A percentile compares a stretch with the other conserved stretches of the same genome.
phyloP scores from a whole-genome alignment of 192 early-diverging fungal species.

The Gaertneriomyces semiglobifer region DNA sequence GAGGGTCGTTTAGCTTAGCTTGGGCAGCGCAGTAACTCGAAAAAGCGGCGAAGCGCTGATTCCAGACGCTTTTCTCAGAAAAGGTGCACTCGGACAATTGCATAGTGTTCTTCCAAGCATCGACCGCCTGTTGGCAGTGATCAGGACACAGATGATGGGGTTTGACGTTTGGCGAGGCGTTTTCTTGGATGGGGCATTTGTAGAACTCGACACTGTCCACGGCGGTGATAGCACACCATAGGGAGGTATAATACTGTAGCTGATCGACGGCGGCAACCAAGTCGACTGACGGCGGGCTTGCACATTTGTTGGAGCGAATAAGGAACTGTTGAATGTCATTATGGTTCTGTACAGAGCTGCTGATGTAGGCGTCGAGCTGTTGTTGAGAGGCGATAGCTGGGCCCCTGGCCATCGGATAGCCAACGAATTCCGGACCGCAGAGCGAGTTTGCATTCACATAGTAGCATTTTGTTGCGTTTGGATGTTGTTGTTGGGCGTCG shows the following conservation, averaged over 20 bases:
- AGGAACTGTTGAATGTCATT: not conserved
- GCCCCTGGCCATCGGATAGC: not conserved
- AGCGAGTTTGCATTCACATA: not conserved
- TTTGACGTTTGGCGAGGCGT: no score
- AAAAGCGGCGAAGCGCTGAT: no score
- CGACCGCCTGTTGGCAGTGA: no score
- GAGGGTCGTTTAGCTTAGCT: no score
- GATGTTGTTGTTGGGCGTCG: no score
- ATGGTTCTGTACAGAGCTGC: not conserved
- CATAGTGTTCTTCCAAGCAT: no score
- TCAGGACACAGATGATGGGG: no score
- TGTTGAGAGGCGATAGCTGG: no score
- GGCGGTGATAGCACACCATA: slow-evolving; percentile 4
- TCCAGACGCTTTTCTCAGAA: no score
- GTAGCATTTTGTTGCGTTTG: not conserved
- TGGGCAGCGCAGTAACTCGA: no score
- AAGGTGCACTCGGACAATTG: no score
- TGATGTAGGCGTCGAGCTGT: not conserved
- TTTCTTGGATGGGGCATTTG: not conserved
- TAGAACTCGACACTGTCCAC: not conserved
- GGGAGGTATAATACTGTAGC: not conserved
- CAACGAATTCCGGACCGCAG: not conserved
- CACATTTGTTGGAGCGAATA: not conserved
- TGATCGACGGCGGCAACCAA: not conserved
- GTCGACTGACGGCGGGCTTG: no score